Base-by-base conservation (phyloP, 495 filamentous ascomycete species). In the Xylaria venustula region DNA sequence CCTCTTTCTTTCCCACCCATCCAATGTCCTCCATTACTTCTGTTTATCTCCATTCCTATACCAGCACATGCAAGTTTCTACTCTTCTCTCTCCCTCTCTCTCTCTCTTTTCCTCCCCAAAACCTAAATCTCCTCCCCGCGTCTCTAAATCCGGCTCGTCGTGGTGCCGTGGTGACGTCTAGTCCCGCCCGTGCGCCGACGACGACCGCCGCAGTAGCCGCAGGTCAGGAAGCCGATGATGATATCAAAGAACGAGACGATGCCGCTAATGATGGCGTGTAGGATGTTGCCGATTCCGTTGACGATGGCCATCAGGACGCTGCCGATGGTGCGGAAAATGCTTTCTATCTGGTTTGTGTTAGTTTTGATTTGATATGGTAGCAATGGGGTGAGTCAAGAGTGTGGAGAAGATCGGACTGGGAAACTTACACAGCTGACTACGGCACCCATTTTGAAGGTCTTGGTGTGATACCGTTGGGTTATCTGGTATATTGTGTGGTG, bases 401-500 rank as follows among this genome's bases (percentile, higher is more conserved):
- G 22, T 20, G 50, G 62, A 48, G 50, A 48, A 52, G 37, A 12
- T 28, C 1, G 54, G 9, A 22, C n/a, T n/a, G n/a, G 54, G 48
- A 25, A 58, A 88, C 92, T 66, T 93, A 98, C 93, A 68, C 93
- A 97, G 76, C 92, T 96, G 61, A 95, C 84, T 73, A 97, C 90
- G 78, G 90, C 93, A 79, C 93, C 93, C 93, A 98, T 98, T 71
- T 78, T 90, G 81, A 71, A 53, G 73, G 28, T 53, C 28, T 50
- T 69, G 59, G 45, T 65, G 42, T 52, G 44, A 25, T 5, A 34
- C 49, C 61, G 53, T 32, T 59, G 60, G 12, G 44, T 58, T 28
- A 19, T 22, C 23, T 46, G 54, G 68, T 49, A 9, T 25, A 69
- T 63, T 63, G 62, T 12, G 58, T 58, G 37, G 60, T 25, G 54